Evolutionary conservation across 805 yeast species (phyloP).

Genomic region (Candida qinlingensis): DNA sequence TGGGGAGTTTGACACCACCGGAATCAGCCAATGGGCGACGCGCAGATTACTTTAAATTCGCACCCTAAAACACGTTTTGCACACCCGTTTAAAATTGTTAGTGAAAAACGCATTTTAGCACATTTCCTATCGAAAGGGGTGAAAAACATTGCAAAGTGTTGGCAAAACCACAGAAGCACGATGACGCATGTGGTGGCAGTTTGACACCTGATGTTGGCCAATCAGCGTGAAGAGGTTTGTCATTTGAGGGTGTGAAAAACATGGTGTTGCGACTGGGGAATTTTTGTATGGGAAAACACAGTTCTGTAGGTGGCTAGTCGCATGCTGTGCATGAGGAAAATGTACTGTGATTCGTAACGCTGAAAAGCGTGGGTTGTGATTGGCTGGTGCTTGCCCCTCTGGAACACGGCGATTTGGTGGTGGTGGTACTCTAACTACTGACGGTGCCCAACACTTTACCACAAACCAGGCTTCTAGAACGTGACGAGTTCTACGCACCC

Average conservation of each 20-base stretch:
- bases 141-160: not conserved
- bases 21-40: slow-evolving; percentile 2
- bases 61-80: slow-evolving; percentile 13
- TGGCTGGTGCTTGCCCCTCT: not conserved
- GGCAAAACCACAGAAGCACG: not conserved
- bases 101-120: not conserved
- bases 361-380: not conserved
- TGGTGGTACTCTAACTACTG: too few species aligned
- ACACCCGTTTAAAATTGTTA: slow-evolving; percentile 7
- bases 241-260: slow-evolving; percentile 9
- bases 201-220: slow-evolving; percentile 5
- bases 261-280: not conserved
- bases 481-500: too few species aligned
- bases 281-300: not conserved
- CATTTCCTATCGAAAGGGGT: not conserved
- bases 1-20: slow-evolving; percentile 1
- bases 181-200: not conserved
- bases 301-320: not conserved
- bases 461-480: too few species aligned
- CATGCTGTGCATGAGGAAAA: not conserved
- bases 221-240: slow-evolving; percentile 6
- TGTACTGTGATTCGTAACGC: not conserved
- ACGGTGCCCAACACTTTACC: too few species aligned
- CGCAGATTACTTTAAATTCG: slow-evolving; percentile 4
- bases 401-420: too few species aligned